Conservation (phyloP, 305 asterid species). For the Rubia occidens region DNA sequence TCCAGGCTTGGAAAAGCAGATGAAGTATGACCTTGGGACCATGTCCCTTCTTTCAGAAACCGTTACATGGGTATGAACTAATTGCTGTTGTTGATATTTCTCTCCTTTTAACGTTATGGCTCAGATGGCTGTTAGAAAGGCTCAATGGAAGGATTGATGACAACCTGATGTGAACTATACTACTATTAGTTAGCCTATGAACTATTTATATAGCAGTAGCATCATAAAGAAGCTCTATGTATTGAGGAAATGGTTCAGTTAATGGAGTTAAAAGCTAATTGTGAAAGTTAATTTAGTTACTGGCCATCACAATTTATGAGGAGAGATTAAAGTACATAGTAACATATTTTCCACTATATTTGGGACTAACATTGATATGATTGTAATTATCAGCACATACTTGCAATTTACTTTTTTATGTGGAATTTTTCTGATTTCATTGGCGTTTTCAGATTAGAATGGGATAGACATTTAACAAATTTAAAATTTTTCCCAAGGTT, state of each 20-base stretch:
- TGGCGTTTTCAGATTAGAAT: background rate
- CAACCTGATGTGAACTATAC: background rate
- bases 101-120: background rate
- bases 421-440: background rate
- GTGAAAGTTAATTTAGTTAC: background rate
- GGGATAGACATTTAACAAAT: background rate
- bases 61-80: conserved; percentile 58
- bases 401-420: background rate
- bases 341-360: background rate
- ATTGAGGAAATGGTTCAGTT: background rate
- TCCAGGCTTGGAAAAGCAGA: conserved; percentile 81
- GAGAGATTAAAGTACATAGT: background rate
- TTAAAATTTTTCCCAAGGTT: background rate
- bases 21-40: conserved; percentile 71
- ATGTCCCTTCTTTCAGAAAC: conserved; percentile 61
- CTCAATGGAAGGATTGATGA: background rate
- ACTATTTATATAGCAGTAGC: background rate
- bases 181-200: background rate
- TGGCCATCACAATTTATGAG: background rate
- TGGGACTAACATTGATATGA: background rate
- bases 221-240: background rate
- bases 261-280: background rate
- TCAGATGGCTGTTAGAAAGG: background rate
- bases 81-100: background rate
- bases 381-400: background rate